Evolutionary conservation across 257 asterid species (phyloP).

Genomic region (Solanum ahanhuiri): DNA sequence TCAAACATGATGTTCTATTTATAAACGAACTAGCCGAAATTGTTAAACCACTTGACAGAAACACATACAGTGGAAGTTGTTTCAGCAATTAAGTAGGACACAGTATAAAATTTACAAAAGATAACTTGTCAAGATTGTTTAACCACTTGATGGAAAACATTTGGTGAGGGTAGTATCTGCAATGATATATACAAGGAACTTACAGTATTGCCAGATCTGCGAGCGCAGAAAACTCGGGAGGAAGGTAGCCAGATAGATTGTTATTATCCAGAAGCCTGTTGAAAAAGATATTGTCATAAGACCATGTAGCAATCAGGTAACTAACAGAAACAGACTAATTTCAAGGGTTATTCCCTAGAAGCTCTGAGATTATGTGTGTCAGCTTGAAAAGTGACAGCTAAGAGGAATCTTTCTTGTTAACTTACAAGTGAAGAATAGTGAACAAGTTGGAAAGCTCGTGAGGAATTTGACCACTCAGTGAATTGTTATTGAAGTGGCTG

Average conservation of each 20-base stretch:
- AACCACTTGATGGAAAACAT: background rate
- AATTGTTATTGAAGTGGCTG: conserved; percentile 46
- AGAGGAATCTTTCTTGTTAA: background rate
- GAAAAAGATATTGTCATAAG: background rate
- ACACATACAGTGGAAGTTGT: background rate
- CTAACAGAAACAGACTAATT: background rate
- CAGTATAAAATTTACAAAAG: background rate
- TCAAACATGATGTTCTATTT: background rate
- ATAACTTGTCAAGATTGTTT: background rate
- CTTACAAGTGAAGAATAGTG: conserved; percentile 34
- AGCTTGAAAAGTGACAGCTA: background rate
- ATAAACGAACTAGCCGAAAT: background rate
- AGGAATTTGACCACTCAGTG: conserved; percentile 42
- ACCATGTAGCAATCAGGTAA: background rate
- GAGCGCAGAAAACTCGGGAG: conserved; percentile 22
- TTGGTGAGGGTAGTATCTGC: background rate
- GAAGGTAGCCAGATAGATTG: conserved; percentile 57
- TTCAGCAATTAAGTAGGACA: background rate
- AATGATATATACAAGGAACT: conserved; percentile 8
- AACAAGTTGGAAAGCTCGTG: conserved; percentile 21
- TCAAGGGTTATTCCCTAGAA: background rate
- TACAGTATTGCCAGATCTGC: conserved; percentile 24
- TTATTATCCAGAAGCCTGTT: conserved; percentile 51
- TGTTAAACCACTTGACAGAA: background rate
- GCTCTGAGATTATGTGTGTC: background rate